A percentile compares a stretch with the other conserved stretches of the same genome.
Conservation (phyloP, 2,329 filamentous ascomycete species). For the Colletotrichum sp. region DNA sequence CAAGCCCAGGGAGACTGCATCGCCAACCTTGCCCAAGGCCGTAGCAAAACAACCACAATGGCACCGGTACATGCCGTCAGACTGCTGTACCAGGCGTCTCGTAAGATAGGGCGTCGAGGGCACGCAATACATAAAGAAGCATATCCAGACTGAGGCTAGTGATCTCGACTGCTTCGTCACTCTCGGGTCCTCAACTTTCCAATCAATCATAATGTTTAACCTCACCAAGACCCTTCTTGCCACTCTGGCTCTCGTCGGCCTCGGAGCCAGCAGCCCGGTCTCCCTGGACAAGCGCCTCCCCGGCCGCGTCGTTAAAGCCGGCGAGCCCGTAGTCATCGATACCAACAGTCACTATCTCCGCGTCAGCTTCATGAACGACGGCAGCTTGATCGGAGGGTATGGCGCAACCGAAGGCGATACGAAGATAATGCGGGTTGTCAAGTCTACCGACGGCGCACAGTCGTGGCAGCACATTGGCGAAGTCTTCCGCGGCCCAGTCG, state of each 20-base stretch:
- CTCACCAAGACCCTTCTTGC: background rate
- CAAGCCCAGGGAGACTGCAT: background rate
- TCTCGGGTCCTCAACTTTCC: background rate
- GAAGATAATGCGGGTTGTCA: slow-evolving; percentile 27
- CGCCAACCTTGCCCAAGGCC: background rate
- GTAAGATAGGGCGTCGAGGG: background rate
- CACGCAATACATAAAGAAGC: background rate
- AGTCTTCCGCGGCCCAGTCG: slow-evolving; percentile 20
- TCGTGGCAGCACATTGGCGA: slow-evolving; percentile 32
- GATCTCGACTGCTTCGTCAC: background rate
- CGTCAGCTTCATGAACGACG: slow-evolving; percentile 29
- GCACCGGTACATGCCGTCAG: background rate
- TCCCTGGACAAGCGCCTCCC: background rate
- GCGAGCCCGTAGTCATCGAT: slow-evolving; percentile 29
- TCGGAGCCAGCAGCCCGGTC: background rate
- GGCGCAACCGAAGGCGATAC: slow-evolving; percentile 25
- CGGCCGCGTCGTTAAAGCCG: slow-evolving; percentile 11
- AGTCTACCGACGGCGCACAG: slow-evolving; percentile 29
- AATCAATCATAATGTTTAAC: background rate
- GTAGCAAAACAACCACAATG: background rate
- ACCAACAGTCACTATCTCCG: slow-evolving; percentile 31
- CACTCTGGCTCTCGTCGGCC: background rate
- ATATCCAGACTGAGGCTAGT: background rate
- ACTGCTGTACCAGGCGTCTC: background rate
- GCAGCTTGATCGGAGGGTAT: slow-evolving; percentile 33